phyloP scores from a whole-genome alignment of 352 stramenopile genomes.

The Phytopythium aichiense region DNA sequence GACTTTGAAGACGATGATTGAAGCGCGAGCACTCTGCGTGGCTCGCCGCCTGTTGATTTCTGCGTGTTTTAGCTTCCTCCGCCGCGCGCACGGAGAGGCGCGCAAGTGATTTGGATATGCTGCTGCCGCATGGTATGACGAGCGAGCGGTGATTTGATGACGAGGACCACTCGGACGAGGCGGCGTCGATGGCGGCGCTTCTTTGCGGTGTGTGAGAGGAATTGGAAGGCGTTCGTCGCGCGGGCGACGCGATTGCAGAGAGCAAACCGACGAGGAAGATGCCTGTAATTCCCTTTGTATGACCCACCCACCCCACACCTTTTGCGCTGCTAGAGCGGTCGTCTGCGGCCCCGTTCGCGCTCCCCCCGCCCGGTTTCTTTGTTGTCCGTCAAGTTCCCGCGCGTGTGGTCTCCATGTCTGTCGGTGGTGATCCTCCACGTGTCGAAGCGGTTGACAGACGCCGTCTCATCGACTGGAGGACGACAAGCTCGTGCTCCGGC shows the following conservation, averaged over 20 bases:
- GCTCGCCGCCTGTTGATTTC: neutral
- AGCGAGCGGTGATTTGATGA: neutral
- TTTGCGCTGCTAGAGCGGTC: constrained; percentile 7
- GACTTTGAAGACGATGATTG: constrained; percentile 80
- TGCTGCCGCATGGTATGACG: neutral
- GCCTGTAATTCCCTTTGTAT: constrained; percentile 11
- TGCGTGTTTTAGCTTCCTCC: constrained; percentile 7
- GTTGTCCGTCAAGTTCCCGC: neutral
- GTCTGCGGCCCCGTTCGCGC: neutral
- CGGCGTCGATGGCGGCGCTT: neutral
- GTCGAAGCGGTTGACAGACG: no score
- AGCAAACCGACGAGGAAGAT: constrained; percentile 4
- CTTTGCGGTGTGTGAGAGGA: neutral
- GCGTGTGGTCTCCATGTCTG: neutral
- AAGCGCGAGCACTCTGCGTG: neutral
- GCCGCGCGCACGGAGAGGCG: neutral
- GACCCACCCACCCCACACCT: neutral
- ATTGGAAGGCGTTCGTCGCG: neutral
- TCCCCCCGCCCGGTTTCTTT: neutral
- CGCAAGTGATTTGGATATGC: neutral
- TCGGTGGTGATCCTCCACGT: neutral
- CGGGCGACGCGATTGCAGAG: neutral
- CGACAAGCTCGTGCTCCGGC: no score
- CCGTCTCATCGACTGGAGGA: no score
- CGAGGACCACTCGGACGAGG: neutral